These are phyloP conservation scores for Grosmannia huntii DNA, from an alignment of 2,329 filamentous ascomycete species.

Conservation along the genomic window DNA sequence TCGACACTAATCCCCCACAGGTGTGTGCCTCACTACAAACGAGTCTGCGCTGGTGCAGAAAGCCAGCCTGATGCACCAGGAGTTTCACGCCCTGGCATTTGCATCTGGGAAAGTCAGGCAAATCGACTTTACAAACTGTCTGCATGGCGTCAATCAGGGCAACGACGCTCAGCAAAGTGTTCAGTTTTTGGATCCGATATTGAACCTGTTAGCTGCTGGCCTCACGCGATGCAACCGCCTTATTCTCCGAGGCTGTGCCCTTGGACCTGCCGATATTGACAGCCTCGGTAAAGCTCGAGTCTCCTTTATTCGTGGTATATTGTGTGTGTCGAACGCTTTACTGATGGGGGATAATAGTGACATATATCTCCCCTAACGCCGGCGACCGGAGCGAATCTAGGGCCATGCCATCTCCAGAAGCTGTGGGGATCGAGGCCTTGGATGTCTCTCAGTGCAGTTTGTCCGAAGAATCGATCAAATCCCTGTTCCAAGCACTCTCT, in stretches of 20 bases:
- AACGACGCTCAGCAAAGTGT: constrained; percentile 8
- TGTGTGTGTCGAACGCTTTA: background rate
- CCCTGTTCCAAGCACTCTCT: constrained; percentile 33
- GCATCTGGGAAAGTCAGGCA: constrained; percentile 41
- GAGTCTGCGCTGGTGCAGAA: constrained; percentile 35
- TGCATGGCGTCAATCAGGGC: constrained; percentile 4
- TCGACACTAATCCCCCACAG: constrained; percentile 12
- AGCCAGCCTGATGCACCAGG: constrained; percentile 40
- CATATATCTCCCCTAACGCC: constrained; percentile 4
- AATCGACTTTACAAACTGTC: constrained; percentile 36
- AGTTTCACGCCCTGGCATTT: constrained; percentile 42
- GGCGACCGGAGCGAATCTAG: background rate
- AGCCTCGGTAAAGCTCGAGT: constrained; percentile 27
- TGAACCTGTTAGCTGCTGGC: constrained; percentile 27
- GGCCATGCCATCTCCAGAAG: background rate
- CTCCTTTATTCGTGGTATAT: background rate
- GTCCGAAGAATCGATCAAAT: constrained; percentile 32
- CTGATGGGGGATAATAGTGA: background rate
- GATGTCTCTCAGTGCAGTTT: constrained; percentile 39
- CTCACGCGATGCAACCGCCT: constrained; percentile 40
- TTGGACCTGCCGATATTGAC: constrained; percentile 33
- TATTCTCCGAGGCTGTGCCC: constrained; percentile 34
- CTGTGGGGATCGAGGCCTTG: constrained; percentile 30
- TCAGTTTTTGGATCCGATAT: constrained; percentile 26
- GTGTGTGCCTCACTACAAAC: constrained; percentile 33